These are phyloP conservation scores for Xerocomellus dryophilus DNA, from an alignment of 768 basidiomycete species.

Conservation along the genomic window DNA sequence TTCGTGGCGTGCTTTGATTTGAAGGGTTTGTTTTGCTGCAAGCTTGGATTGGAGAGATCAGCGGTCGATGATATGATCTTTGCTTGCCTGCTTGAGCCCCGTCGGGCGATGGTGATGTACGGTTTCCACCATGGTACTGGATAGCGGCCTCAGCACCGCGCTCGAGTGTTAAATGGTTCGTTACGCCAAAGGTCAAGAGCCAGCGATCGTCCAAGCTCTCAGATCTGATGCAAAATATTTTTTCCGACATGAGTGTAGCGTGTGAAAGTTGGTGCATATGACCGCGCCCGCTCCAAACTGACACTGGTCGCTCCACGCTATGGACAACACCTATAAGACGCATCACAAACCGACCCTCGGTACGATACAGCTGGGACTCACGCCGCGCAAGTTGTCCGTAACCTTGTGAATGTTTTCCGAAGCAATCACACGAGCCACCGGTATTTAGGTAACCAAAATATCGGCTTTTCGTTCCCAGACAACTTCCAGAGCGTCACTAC, in stretches of 20 bases:
- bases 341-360: neutral
- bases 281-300: neutral
- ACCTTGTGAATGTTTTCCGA: neutral
- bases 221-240: neutral
- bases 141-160: neutral
- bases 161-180: neutral
- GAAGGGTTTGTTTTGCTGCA: slow-evolving; percentile 84
- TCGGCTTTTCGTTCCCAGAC: neutral
- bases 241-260: neutral
- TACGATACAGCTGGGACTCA: neutral
- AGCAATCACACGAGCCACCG: slow-evolving; percentile 6
- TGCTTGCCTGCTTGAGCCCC: slow-evolving; percentile 68
- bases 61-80: slow-evolving; percentile 1
- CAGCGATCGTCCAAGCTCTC: neutral
- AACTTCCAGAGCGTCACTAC: neutral
- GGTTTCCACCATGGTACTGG: slow-evolving; percentile 34
- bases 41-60: neutral
- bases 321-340: neutral
- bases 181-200: neutral
- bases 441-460: slow-evolving; percentile 18
- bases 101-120: slow-evolving; percentile 71
- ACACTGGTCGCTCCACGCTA: neutral
- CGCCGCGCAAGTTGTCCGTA: neutral
- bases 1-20: slow-evolving; percentile 92
- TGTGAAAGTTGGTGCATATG: neutral